Evolutionary conservation across 441 rosid genomes (phyloP), one percentile per base, ranked within the genome.

Genomic region (Biscutella laevigata): DNA sequence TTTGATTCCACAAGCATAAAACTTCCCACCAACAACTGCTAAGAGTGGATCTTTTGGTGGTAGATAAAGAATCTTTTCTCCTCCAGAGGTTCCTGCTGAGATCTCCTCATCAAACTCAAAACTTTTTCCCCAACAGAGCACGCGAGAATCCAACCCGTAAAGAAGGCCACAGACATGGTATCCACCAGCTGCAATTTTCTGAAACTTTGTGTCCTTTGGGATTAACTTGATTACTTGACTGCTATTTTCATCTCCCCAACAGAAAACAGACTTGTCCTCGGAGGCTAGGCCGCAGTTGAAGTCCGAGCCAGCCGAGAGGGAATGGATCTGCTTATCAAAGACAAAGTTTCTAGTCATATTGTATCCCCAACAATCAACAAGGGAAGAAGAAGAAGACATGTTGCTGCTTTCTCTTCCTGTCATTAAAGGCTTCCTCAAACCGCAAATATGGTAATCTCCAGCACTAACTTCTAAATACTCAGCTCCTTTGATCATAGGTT

Each of bases 351-450:
- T 79, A 2, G 98, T 91, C 98, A 91, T 85, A 61, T 91, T 91
- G 64, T 91, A 91, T 1, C 98, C 98, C 98, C 98, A 91, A 65
- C 98, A 91, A 82, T 91, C 98, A 57, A 91, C 82, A 44, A 64
- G 64, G 2, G 46, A 37, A 41, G 67, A 62, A 20, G 68, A 66
- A 20, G 65, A 59, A 21, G n/a, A n/a, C n/a, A 14, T 5, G n/a
- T 14, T 34, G 39, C n/a, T 13, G 49, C 78, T 76, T 41, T 81
- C 68, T 20, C 47, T 61, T 71, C 67, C 76, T 57, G 84, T 88
- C 1, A 72, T 73, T 52, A 76, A 62, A 7, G 80, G 86, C 61
- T 83, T 88, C 66, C 96, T 74, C 74, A 91, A 71, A 37, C 91
- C 98, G 3, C 98, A 91, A 12, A 91, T 75, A 77, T 91, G 98